Conservation (phyloP, 169 alveolate species). For the Theileria orientalis region DNA sequence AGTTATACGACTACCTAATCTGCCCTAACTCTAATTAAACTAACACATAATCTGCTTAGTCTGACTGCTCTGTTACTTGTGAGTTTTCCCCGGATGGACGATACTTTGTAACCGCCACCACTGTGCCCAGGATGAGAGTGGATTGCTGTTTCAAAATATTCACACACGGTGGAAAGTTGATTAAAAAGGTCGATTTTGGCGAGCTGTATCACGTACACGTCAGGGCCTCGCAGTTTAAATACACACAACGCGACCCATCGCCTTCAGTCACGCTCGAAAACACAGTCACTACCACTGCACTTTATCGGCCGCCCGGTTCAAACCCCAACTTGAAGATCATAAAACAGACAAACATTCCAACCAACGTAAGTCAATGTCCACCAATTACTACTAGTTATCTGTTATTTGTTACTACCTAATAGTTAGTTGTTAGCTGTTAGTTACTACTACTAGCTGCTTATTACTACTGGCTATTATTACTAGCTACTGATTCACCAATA, state of each 20-base stretch:
- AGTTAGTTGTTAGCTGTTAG: too few species aligned
- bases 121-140: constrained; percentile 87
- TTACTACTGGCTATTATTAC: not conserved
- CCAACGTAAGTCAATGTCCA: constrained; percentile 9
- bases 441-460: too few species aligned
- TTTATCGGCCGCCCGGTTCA: constrained; percentile 77
- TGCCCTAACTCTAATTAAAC: too few species aligned
- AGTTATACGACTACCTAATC: too few species aligned
- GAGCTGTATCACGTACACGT: constrained; percentile 67
- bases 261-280: constrained; percentile 40
- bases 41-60: constrained; percentile 4
- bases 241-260: constrained; percentile 61
- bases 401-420: not conserved
- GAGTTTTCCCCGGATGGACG: constrained; percentile 77
- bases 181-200: constrained; percentile 63
- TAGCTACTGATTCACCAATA: not conserved
- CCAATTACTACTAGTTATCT: not conserved
- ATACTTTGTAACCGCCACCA: constrained; percentile 84
- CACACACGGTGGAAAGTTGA: constrained; percentile 74
- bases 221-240: constrained; percentile 32
- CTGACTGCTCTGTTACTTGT: constrained; percentile 75
- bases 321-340: constrained; percentile 15
- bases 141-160: constrained; percentile 83
- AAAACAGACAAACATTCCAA: constrained; percentile 9
- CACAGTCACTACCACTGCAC: constrained; percentile 43